Evolutionary conservation across 169 alveolate genomes (phyloP).

Genomic region (Blepharisma undulans): DNA sequence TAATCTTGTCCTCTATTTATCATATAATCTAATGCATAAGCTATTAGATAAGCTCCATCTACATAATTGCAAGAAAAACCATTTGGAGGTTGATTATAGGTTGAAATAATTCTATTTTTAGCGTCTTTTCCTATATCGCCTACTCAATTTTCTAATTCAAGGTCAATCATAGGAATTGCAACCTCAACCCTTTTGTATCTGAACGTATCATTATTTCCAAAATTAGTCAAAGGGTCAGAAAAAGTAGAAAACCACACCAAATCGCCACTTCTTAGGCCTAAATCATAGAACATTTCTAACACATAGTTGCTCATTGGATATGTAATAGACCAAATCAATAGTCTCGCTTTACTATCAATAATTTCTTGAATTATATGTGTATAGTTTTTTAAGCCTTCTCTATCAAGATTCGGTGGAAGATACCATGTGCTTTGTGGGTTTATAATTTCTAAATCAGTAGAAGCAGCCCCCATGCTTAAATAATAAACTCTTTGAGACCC

Average conservation of each 20-base stretch:
- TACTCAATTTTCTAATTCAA: not conserved
- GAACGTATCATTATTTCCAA: not conserved
- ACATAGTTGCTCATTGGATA: not conserved
- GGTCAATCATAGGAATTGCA: not conserved
- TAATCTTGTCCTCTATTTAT: not conserved
- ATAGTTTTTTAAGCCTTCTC: not conserved
- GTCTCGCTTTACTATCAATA: not conserved
- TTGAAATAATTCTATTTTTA: not conserved
- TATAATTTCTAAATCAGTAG: not conserved
- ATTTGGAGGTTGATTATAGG: not conserved
- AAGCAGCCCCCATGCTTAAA: not conserved
- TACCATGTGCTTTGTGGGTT: not conserved
- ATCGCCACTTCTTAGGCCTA: conserved; percentile 5
- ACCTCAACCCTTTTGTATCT: not conserved
- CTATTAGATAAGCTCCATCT: not conserved
- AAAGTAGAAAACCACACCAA: not conserved
- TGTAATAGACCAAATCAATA: not conserved
- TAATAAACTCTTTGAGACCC: not conserved
- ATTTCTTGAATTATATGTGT: not conserved
- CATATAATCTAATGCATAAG: not conserved
- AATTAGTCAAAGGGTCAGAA: not conserved
- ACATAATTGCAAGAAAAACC: not conserved
- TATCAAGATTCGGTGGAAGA: not conserved
- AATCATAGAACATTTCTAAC: not conserved
- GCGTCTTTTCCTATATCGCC: not conserved